Conservation (phyloP, 2,329 filamentous ascomycete species). For the Trichoderma endophyticum region DNA sequence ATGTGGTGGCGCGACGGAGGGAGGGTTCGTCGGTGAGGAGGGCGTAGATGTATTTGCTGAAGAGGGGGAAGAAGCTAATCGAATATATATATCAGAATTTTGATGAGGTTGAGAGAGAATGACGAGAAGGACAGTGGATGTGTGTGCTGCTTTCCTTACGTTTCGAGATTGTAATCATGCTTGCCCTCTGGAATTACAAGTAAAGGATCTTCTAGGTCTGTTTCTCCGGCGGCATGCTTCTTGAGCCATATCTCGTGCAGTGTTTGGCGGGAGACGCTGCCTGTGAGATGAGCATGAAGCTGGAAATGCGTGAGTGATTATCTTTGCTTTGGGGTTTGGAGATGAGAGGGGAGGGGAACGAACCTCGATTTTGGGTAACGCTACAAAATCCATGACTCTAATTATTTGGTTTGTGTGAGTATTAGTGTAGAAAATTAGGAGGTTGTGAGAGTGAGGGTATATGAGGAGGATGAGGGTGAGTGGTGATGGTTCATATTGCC, state of each 20-base stretch:
- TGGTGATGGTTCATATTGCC: background rate
- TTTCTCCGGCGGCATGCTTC: conserved; percentile 52
- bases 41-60: conserved; percentile 75
- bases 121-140: background rate
- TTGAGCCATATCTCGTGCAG: conserved; percentile 71
- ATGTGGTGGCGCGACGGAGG: conserved; percentile 59
- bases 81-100: background rate
- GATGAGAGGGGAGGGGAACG: background rate
- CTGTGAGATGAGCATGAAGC: conserved; percentile 78
- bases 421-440: too few species aligned
- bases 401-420: background rate
- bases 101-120: background rate
- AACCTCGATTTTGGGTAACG: conserved; percentile 57
- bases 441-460: background rate
- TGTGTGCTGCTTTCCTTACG: conserved; percentile 40
- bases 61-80: conserved; percentile 70
- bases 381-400: conserved; percentile 41
- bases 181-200: conserved; percentile 67
- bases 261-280: conserved; percentile 69
- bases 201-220: conserved; percentile 64
- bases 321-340: background rate
- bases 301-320: conserved; percentile 32
- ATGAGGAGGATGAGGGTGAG: background rate
- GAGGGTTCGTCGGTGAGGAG: conserved; percentile 63
- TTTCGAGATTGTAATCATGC: conserved; percentile 66